A percentile compares a stretch with the other conserved stretches of the same genome.
Evolutionary conservation across 805 yeast species (phyloP).

Genomic region (Candida piceae): DNA sequence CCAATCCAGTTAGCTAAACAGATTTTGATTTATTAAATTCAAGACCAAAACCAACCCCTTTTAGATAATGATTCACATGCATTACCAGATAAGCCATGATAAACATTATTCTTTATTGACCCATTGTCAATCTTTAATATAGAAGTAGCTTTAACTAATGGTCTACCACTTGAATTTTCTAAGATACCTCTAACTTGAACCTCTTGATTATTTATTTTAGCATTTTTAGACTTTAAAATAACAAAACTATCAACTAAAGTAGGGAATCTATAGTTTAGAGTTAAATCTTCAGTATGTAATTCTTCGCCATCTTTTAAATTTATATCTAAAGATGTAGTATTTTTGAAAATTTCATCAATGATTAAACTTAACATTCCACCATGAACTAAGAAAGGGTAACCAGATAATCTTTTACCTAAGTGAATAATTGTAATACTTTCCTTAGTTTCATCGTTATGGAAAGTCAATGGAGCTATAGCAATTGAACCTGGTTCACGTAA

Average conservation of each 20-base stretch:
- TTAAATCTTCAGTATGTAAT: slow-evolving; percentile 43
- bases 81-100: slow-evolving; percentile 3
- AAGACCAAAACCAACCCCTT: slow-evolving; percentile 17
- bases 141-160: slow-evolving; percentile 55
- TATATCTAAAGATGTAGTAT: slow-evolving; percentile 18
- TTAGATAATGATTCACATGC: background rate
- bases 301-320: slow-evolving; percentile 30
- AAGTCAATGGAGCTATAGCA: slow-evolving; percentile 66
- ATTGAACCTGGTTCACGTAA: slow-evolving; percentile 75
- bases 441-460: slow-evolving; percentile 48
- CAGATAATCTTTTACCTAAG: slow-evolving; percentile 73
- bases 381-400: slow-evolving; percentile 83
- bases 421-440: slow-evolving; percentile 68
- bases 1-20: too few relatives aligned
- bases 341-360: slow-evolving; percentile 67
- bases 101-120: slow-evolving; percentile 1
- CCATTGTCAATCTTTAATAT: slow-evolving; percentile 25
- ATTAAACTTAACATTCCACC: slow-evolving; percentile 85
- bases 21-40: too few relatives aligned
- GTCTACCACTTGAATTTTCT: slow-evolving; percentile 46
- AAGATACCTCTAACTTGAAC: slow-evolving; percentile 47
- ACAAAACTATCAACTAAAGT: slow-evolving; percentile 76
- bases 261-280: slow-evolving; percentile 60
- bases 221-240: slow-evolving; percentile 49
- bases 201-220: slow-evolving; percentile 26